Evolutionary conservation across 2,329 filamentous ascomycete genomes (phyloP), one percentile per base, ranked within the genome.

Genomic region (Trichophyton schoenleinii): DNA sequence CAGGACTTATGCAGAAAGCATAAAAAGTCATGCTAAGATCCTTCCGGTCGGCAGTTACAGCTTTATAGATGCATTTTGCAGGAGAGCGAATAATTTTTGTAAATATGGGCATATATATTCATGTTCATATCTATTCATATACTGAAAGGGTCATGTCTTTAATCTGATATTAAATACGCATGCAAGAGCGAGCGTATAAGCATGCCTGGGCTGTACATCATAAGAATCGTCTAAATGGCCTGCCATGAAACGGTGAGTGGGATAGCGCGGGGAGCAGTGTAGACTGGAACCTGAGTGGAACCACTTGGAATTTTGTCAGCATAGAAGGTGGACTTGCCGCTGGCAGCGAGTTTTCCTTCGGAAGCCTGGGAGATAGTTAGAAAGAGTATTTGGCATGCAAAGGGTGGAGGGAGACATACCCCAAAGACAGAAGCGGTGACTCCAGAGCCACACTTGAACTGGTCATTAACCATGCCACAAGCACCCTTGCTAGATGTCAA

Each of bases 401-500:
- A 28, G 66, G 41, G 57, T 46, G 60, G 67, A 2, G 3, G 8
- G n/a, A 18, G 18, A 59, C 68, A 70, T 68, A 69, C 71, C 34
- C 65, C 70, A 59, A 74, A 74, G 5, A 69, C 67, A 5, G 74
- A 72, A 11, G 73, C 70, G 11, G 60, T 15, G 15, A 62, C 60
- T 42, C 52, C 42, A 18, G 42, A 59, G n/a, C 73, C 80, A 68
- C 83, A 86, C 5, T 74, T 77, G 28, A 86, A 75, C 3, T 72
- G 73, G 2, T 75, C 77, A 9, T 72, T 72, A 1, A 75, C 72
- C 38, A 86, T 73, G 0, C 77, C 81, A 64, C 84, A 87, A 25
- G 70, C 71, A 8, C 81, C 81, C 67, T 83, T 83, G 48, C 76
- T 79, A 9, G 79, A 80, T 28, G 69, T 75, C 41, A 84, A 72